Conservation (phyloP, 75 land plant genomes). For the Selaginella moellendorffii region DNA sequence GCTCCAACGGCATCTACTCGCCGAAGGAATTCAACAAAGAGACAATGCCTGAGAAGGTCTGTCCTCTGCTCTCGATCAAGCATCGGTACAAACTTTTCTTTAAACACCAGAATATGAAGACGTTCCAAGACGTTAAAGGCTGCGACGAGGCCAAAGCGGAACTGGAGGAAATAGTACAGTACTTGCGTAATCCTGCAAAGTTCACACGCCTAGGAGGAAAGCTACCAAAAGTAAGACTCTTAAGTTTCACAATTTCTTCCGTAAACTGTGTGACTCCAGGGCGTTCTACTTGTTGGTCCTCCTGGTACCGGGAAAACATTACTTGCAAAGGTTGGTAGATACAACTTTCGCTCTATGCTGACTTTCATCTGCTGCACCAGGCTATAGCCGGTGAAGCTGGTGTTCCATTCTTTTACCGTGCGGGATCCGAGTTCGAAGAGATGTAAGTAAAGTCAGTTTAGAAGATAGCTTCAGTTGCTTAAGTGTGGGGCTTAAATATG, state of each 20-base stretch:
- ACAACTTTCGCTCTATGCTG: neutral
- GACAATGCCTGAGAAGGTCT: conserved; percentile 77
- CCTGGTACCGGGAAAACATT: conserved; percentile 99
- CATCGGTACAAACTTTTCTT: neutral
- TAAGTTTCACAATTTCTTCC: neutral
- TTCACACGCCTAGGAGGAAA: conserved; percentile 99
- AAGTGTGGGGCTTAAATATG: neutral
- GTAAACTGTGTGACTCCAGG: conserved; percentile 33
- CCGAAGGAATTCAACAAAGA: conserved; percentile 93
- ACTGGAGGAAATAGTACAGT: conserved; percentile 95
- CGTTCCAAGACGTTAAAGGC: conserved; percentile 98
- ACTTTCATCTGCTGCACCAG: conserved; percentile 20
- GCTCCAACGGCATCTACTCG: conserved; percentile 64
- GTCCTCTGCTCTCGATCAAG: neutral
- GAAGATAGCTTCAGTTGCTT: neutral
- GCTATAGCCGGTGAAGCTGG: conserved; percentile 99
- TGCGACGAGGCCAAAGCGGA: conserved; percentile 99
- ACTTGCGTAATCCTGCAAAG: conserved; percentile 77
- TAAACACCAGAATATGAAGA: conserved; percentile 65
- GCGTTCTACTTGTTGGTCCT: conserved; percentile 93
- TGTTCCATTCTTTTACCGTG: conserved; percentile 95
- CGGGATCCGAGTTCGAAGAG: conserved; percentile 99
- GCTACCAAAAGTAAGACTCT: conserved; percentile 71
- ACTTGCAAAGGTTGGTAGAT: conserved; percentile 66
- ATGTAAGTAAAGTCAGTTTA: conserved; percentile 42